phyloP scores from a whole-genome alignment of 2,329 filamentous ascomycete genomes.

The Lojkania enalia region DNA sequence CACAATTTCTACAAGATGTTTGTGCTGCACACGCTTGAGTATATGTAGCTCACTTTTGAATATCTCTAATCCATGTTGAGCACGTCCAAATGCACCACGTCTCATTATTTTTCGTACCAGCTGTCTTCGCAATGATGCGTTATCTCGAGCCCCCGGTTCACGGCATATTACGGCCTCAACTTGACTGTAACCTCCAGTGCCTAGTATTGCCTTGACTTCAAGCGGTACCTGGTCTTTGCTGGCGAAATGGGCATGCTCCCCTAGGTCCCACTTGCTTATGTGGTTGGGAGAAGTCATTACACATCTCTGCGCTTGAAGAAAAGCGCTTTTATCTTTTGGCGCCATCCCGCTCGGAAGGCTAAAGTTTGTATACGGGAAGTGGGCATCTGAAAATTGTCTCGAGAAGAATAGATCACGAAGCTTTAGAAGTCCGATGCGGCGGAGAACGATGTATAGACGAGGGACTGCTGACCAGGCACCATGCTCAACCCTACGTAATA shows the following conservation, averaged over 20 bases:
- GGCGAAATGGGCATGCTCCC: constrained; percentile 26
- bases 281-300: constrained; percentile 4
- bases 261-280: constrained; percentile 20
- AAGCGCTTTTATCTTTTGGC: constrained; percentile 12
- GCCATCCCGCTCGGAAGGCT: constrained; percentile 23
- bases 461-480: constrained; percentile 13
- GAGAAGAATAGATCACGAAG: constrained; percentile 24
- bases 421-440: constrained; percentile 23
- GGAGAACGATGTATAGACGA: constrained; percentile 32
- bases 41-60: constrained; percentile 32
- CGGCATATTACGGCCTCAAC: constrained; percentile 25
- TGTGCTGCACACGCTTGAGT: constrained; percentile 29
- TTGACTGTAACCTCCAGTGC: constrained; percentile 25
- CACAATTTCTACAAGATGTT: constrained; percentile 31
- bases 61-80: constrained; percentile 14
- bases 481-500: background rate
- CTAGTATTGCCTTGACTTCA: constrained; percentile 22
- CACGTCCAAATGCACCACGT: constrained; percentile 13
- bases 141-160: constrained; percentile 11
- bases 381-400: constrained; percentile 27
- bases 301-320: constrained; percentile 24
- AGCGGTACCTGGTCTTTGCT: constrained; percentile 25
- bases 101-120: constrained; percentile 33
- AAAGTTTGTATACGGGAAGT: constrained; percentile 25
- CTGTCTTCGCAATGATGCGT: constrained; percentile 28